These are phyloP conservation scores for Garcia nutans DNA, from an alignment of 345 rosid genomes.

Conservation along the genomic window DNA sequence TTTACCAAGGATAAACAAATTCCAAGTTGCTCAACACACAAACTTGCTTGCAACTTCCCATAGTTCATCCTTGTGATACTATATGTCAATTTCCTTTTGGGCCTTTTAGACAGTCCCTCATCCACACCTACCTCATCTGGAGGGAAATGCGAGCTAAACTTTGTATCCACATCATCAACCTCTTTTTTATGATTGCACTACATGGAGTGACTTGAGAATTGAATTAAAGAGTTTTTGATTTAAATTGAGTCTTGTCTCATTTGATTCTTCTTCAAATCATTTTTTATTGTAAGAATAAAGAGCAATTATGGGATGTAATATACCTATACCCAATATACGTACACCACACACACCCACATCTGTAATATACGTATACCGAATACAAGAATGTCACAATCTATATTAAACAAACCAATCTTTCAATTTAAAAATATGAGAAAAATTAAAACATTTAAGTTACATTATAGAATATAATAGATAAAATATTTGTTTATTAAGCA, in stretches of 20 bases:
- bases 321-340: too few species aligned
- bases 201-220: slow-evolving; percentile 60
- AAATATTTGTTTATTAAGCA: too few species aligned
- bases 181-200: slow-evolving; percentile 85
- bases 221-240: slow-evolving; percentile 83
- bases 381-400: too few species aligned
- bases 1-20: too few species aligned
- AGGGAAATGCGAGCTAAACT: slow-evolving; percentile 95
- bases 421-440: too few species aligned
- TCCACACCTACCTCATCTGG: slow-evolving; percentile 81
- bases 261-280: slow-evolving; percentile 89
- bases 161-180: slow-evolving; percentile 94
- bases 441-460: too few species aligned
- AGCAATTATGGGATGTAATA: too few species aligned
- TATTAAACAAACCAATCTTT: too few species aligned
- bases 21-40: slow-evolving; percentile 90
- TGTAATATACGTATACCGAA: too few species aligned
- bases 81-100: slow-evolving; percentile 81
- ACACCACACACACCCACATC: too few species aligned
- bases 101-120: slow-evolving; percentile 93
- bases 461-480: too few species aligned
- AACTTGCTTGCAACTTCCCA: slow-evolving; percentile 96
- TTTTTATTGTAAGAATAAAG: slow-evolving; percentile 71
- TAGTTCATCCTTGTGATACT: slow-evolving; percentile 81
- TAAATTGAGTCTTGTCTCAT: slow-evolving; percentile 76